Evolutionary conservation across 2,329 filamentous ascomycete species (phyloP).

Genomic region (Corniculantispora saksenae): DNA sequence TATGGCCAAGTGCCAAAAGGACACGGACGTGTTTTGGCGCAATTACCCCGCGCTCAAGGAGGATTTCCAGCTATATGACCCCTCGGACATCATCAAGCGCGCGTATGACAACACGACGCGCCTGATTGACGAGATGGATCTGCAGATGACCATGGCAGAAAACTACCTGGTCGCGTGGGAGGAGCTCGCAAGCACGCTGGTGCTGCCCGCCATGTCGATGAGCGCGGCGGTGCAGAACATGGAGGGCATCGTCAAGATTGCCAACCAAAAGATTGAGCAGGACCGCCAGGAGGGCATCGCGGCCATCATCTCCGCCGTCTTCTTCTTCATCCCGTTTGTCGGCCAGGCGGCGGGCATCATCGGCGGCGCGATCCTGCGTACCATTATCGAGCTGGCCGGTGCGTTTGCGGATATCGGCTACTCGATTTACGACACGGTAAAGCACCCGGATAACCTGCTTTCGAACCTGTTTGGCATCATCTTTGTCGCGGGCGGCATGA

Average conservation of each 20-base stretch:
- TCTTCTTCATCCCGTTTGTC: constrained; percentile 17
- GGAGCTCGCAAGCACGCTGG: constrained; percentile 4
- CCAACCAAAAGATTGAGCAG: constrained; percentile 63
- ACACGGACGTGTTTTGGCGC: constrained; percentile 2
- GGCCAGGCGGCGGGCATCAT: neutral
- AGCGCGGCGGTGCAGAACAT: constrained; percentile 9
- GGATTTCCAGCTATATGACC: neutral
- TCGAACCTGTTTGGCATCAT: constrained; percentile 1
- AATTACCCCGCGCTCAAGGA: constrained; percentile 1
- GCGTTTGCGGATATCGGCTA: constrained; percentile 15
- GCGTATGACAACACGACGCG: constrained; percentile 1
- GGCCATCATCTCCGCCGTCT: constrained; percentile 2
- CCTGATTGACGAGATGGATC: neutral
- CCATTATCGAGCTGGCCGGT: constrained; percentile 6
- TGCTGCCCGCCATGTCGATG: constrained; percentile 13
- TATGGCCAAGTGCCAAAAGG: neutral
- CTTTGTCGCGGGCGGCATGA: constrained; percentile 9
- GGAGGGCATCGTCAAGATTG: constrained; percentile 16
- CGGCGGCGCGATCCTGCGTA: constrained; percentile 9
- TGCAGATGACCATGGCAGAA: constrained; percentile 1
- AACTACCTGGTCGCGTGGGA: neutral
- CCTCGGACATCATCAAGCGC: neutral
- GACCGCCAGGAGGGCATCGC: constrained; percentile 14
- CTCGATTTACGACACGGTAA: constrained; percentile 14
- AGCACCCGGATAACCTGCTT: constrained; percentile 6